phyloP scores from a whole-genome alignment of 2,329 filamentous ascomycete genomes.

The Cladosporium sp. region DNA sequence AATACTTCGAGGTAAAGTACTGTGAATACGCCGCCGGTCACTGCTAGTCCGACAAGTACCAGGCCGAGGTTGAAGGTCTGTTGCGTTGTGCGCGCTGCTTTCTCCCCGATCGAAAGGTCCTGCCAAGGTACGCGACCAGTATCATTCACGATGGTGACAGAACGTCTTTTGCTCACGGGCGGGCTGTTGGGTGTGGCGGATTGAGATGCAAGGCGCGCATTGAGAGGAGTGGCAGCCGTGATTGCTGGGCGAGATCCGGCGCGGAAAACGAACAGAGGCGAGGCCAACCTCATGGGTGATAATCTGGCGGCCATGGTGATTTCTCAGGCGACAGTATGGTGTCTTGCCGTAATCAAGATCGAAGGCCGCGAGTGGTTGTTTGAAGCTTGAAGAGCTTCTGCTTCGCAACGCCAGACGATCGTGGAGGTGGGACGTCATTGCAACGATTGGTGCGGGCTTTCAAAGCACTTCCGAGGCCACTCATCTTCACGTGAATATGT shows the following conservation, averaged over 20 bases:
- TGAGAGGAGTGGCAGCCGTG: background rate
- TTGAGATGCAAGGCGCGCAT: conserved; percentile 4
- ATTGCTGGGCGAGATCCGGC: conserved; percentile 6
- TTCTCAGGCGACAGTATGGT: background rate
- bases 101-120: conserved; percentile 70
- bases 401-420: background rate
- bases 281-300: conserved; percentile 2
- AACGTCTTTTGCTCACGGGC: conserved; percentile 54
- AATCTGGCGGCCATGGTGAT: conserved; percentile 1
- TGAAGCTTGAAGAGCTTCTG: background rate
- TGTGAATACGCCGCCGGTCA: conserved; percentile 75
- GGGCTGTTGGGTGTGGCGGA: conserved; percentile 23
- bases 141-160: conserved; percentile 81
- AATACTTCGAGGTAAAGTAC: conserved; percentile 80
- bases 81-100: conserved; percentile 78
- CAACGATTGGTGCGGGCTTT: background rate
- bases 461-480: background rate
- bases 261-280: conserved; percentile 11
- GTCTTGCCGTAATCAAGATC: too few relatives aligned
- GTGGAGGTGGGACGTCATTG: background rate
- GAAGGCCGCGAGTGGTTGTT: too few relatives aligned
- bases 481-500: background rate
- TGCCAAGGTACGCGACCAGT: conserved; percentile 78
- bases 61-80: conserved; percentile 85
- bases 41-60: conserved; percentile 66